phyloP scores from a whole-genome alignment of 176 grass and related monocot species.

The Chrysopogon serrulatus region DNA sequence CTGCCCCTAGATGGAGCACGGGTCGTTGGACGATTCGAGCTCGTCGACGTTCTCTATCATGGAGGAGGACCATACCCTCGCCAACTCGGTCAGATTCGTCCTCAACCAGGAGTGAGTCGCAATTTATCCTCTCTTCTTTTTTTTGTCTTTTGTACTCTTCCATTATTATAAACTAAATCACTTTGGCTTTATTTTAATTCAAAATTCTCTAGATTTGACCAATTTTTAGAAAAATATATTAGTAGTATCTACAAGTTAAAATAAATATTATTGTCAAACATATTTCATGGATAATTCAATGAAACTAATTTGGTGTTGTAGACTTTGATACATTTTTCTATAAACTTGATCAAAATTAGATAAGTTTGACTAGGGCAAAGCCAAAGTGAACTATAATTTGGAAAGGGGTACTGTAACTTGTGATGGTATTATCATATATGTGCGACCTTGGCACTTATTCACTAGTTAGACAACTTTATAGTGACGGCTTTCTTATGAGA shows the following conservation, averaged over 20 bases:
- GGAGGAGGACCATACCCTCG: slow-evolving; percentile 78
- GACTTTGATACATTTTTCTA: background rate
- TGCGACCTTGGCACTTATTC: background rate
- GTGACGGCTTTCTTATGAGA: background rate
- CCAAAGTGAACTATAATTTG: background rate
- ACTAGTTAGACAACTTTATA: background rate
- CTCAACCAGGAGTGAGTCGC: slow-evolving; percentile 96
- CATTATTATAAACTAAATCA: background rate
- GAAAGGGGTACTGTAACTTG: background rate
- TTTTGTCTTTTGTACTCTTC: background rate
- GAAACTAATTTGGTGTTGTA: background rate
- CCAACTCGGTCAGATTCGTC: slow-evolving; percentile 69
- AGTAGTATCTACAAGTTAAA: background rate
- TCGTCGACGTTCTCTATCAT: slow-evolving; percentile 65
- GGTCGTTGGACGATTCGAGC: slow-evolving; percentile 39
- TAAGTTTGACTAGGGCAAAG: background rate
- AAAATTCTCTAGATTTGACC: background rate
- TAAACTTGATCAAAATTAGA: background rate
- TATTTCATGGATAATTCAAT: no score
- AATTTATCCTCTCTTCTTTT: background rate
- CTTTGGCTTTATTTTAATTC: background rate
- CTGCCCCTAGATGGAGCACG: slow-evolving; percentile 89
- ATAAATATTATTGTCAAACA: background rate
- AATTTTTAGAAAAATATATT: background rate
- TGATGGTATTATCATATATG: background rate